These are phyloP conservation scores for Cryptococcus sp. DNA, from an alignment of 1,284 basidiomycete species.

Conservation along the genomic window DNA sequence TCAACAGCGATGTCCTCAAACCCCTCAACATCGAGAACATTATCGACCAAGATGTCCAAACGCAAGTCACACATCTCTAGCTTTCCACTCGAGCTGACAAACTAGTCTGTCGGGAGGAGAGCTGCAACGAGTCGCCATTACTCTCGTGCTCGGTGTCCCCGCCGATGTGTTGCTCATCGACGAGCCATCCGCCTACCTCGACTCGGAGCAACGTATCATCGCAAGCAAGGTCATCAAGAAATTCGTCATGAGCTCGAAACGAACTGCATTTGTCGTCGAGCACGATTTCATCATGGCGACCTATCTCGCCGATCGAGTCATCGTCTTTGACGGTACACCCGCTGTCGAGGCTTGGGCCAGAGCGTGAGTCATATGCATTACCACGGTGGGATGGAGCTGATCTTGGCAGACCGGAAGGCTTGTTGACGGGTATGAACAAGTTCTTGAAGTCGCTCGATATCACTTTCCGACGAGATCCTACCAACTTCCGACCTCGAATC, in stretches of 20 bases:
- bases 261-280: conserved; percentile 95
- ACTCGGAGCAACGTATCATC: conserved; percentile 97
- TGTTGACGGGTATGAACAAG: conserved; percentile 48
- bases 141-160: conserved; percentile 72
- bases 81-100: neutral
- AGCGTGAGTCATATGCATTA: conserved; percentile 55
- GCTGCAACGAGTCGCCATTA: conserved; percentile 90
- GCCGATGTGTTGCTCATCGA: conserved; percentile 73
- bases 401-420: conserved; percentile 40
- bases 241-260: conserved; percentile 89
- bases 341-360: conserved; percentile 76
- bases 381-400: conserved; percentile 1
- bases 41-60: conserved; percentile 94
- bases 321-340: conserved; percentile 85
- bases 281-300: conserved; percentile 87
- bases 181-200: conserved; percentile 60
- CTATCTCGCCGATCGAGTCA: conserved; percentile 93
- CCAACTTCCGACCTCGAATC: conserved; percentile 81
- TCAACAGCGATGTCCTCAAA: conserved; percentile 92
- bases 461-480: conserved; percentile 93
- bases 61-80: conserved; percentile 39
- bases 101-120: conserved; percentile 80
- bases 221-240: conserved; percentile 95
- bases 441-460: conserved; percentile 90
- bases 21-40: conserved; percentile 86